A percentile compares a stretch with the other conserved stretches of the same genome.
Conservation (phyloP, 2,329 filamentous ascomycete genomes). For the Aspergillus vadensis region DNA sequence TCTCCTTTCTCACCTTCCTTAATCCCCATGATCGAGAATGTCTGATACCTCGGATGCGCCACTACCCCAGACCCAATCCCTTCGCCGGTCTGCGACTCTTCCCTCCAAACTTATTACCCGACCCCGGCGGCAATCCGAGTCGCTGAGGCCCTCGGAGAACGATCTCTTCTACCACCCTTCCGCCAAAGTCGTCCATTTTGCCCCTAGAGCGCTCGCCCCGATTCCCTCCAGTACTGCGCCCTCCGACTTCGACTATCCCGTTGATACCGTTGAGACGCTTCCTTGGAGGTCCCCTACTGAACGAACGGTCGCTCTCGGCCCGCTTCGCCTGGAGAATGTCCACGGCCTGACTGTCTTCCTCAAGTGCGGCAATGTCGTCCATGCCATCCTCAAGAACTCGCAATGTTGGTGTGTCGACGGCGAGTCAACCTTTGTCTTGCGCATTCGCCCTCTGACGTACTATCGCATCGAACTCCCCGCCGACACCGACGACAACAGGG, state of each 20-base stretch:
- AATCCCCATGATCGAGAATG: constrained; percentile 33
- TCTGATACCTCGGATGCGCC: constrained; percentile 33
- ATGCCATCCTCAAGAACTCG: constrained; percentile 84
- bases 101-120: constrained; percentile 37
- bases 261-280: constrained; percentile 63
- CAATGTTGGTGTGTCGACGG: constrained; percentile 94
- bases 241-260: constrained; percentile 50
- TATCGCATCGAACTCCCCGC: constrained; percentile 86
- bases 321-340: constrained; percentile 80
- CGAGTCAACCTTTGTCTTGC: constrained; percentile 80
- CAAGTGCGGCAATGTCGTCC: constrained; percentile 78
- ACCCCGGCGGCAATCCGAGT: constrained; percentile 31
- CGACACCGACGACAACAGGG: constrained; percentile 62
- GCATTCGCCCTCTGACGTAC: constrained; percentile 79
- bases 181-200: constrained; percentile 71
- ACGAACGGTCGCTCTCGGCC: constrained; percentile 78
- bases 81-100: constrained; percentile 41
- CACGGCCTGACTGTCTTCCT: constrained; percentile 85
- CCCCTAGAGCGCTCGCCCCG: constrained; percentile 41
- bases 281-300: constrained; percentile 76
- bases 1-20: constrained; percentile 7
- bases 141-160: constrained; percentile 36
- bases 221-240: constrained; percentile 47
- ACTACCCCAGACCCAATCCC: constrained; percentile 28
- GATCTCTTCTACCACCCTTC: constrained; percentile 71